A percentile compares a stretch with the other conserved stretches of the same genome.
phyloP scores from a whole-genome alignment of 257 asterid genomes.

The Solanum appendiculatum region DNA sequence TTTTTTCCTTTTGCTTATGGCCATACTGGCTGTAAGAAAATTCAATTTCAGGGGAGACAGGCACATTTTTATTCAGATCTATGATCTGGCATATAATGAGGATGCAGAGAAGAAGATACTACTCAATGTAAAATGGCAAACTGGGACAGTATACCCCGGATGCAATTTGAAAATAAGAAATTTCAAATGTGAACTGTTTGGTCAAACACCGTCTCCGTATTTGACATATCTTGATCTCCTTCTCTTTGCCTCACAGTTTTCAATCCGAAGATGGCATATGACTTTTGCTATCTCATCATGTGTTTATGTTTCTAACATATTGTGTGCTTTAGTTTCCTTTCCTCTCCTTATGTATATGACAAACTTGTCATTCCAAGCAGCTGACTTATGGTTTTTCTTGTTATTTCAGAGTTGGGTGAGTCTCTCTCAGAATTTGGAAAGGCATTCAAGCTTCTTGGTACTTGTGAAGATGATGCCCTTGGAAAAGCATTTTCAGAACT shows the following conservation, averaged over 20 bases:
- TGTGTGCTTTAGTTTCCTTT: neutral
- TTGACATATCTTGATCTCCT: neutral
- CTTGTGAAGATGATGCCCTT: constrained; percentile 68
- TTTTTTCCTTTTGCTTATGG: neutral
- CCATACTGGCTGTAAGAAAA: neutral
- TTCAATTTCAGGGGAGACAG: neutral
- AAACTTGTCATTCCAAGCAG: neutral
- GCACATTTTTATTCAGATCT: neutral
- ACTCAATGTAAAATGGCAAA: neutral
- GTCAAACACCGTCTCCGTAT: neutral
- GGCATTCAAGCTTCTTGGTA: constrained; percentile 88
- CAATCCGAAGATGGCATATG: neutral
- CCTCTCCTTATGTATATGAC: neutral
- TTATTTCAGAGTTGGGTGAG: constrained; percentile 69
- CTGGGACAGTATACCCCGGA: neutral
- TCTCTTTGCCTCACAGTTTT: neutral
- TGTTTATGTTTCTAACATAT: neutral
- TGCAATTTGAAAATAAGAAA: neutral
- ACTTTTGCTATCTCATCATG: neutral
- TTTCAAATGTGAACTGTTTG: neutral
- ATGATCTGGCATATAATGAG: neutral
- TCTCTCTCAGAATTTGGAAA: constrained; percentile 86
- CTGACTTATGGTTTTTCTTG: neutral
- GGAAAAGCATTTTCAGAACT: constrained; percentile 93
- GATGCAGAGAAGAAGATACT: neutral